phyloP scores from a whole-genome alignment of 441 rosid genomes.

The Pelargonium cotyledonis region DNA sequence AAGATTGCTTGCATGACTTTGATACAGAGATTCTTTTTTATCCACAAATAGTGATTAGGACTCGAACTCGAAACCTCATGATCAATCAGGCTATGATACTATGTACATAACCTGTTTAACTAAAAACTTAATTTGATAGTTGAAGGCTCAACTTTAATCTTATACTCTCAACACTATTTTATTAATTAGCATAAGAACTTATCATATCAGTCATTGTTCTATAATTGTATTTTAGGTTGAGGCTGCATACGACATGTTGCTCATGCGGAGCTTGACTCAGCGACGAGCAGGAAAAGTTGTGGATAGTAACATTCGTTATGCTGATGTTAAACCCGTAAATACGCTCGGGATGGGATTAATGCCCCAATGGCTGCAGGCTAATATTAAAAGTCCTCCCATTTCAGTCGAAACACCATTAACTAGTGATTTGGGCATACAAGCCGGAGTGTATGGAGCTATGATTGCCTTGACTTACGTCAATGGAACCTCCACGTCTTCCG shows the following conservation, averaged over 20 bases:
- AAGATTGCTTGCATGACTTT: too few species aligned
- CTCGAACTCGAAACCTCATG: too few species aligned
- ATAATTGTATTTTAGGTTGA: slow-evolving; percentile 48
- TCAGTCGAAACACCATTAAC: slow-evolving; percentile 66
- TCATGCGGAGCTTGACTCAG: slow-evolving; percentile 85
- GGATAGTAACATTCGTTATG: slow-evolving; percentile 66
- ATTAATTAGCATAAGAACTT: too few species aligned
- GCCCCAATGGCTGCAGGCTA: slow-evolving; percentile 67
- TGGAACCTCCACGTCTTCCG: slow-evolving; percentile 50
- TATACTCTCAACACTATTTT: background rate
- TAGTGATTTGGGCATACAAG: slow-evolving; percentile 64
- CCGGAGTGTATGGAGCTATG: slow-evolving; percentile 90
- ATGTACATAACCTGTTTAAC: too few species aligned
- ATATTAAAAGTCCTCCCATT: slow-evolving; percentile 49
- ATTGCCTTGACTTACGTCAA: slow-evolving; percentile 73
- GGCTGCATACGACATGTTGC: slow-evolving; percentile 96
- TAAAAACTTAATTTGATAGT: too few species aligned
- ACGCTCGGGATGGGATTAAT: slow-evolving; percentile 44
- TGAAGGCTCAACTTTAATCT: too few species aligned
- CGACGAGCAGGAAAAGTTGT: slow-evolving; percentile 84
- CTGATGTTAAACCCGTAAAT: slow-evolving; percentile 70
- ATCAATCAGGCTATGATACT: too few species aligned
- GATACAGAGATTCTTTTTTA: too few species aligned
- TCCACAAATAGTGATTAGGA: too few species aligned
- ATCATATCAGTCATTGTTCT: too few species aligned